phyloP scores from a whole-genome alignment of 805 yeast genomes.

The Saccharomycopsis sp. region DNA sequence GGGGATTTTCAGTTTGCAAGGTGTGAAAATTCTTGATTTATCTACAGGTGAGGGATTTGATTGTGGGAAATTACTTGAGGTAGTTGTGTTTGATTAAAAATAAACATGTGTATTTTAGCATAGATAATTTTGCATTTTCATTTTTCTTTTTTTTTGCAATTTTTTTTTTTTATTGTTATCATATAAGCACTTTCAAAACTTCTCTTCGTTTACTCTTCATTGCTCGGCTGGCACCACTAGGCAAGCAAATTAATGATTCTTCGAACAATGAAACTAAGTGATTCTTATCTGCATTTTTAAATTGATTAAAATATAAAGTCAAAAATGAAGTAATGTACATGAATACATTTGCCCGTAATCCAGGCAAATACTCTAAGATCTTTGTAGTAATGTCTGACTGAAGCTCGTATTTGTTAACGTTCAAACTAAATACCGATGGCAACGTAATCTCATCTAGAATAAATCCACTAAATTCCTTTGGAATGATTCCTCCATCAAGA shows the following conservation, averaged over 20 bases:
- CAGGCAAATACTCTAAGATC: conserved; percentile 34
- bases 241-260: conserved; percentile 18
- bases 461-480: conserved; percentile 27
- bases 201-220: conserved; percentile 16
- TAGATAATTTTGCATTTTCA: not conserved
- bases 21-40: conserved; percentile 58
- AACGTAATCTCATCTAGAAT: conserved; percentile 25
- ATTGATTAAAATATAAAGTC: conserved; percentile 27
- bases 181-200: conserved; percentile 17
- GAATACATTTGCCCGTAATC: conserved; percentile 36
- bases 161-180: not conserved
- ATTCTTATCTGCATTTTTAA: conserved; percentile 11
- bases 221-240: conserved; percentile 12
- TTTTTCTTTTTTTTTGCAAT: not conserved
- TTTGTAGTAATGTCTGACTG: conserved; percentile 28
- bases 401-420: conserved; percentile 26
- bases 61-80: conserved; percentile 64
- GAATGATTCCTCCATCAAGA: conserved; percentile 36
- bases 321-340: conserved; percentile 35
- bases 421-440: conserved; percentile 26
- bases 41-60: conserved; percentile 60
- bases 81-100: conserved; percentile 42
- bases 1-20: conserved; percentile 60
- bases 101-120: too few relatives aligned
- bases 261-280: conserved; percentile 18